Base-by-base conservation (phyloP, 2,329 filamentous ascomycete species). In the Lecanoromycetidae sp. region DNA sequence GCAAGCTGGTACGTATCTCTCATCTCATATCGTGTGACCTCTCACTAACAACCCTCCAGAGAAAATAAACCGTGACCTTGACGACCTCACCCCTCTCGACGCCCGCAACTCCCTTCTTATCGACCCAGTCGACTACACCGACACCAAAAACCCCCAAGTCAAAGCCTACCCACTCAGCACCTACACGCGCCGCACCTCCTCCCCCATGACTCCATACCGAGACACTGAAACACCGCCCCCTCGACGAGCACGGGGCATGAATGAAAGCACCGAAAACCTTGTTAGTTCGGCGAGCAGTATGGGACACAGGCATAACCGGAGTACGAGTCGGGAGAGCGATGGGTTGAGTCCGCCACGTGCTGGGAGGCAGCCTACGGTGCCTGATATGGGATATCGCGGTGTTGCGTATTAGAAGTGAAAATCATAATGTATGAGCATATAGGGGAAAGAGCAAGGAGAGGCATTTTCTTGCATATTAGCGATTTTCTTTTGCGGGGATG, bases 21-120 rank as follows among this genome's bases (percentile, higher is more conserved):
- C n/a, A 35, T 5, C 12, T 25, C 33, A 17, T n/a, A 3, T 17
- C 27, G 19, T 9, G 15, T 22, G 25, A 20, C 5, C 19, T 15
- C 13, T n/a, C 15, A 45, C 27, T 53, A 29, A 66, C 53, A 30
- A 46, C 35, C 5, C 3, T 51, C 48, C 64, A 87, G 84, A 88
- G 66, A 86, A 90, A 71, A 66, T 78, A 53, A 76, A 79, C 58
- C 80, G 82, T 54, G 84, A 91, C 56, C 68, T 83, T 51, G 87
- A 94, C 63, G 80, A 79, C 50, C 78, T 95, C 41, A 95, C 87
- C 1, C 84, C 87, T 4, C 76, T 94, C 32, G 85, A 93, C 59
- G 84, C 87, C 1, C 83, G 85, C 60, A 90, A 90, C 70, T 88
- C 84, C 10, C 77, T 95, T 17, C 79, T 94, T 49, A 79, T 87